Conservation (phyloP, 2,329 filamentous ascomycete species). For the Immersiporthe knoxdaviesiana region DNA sequence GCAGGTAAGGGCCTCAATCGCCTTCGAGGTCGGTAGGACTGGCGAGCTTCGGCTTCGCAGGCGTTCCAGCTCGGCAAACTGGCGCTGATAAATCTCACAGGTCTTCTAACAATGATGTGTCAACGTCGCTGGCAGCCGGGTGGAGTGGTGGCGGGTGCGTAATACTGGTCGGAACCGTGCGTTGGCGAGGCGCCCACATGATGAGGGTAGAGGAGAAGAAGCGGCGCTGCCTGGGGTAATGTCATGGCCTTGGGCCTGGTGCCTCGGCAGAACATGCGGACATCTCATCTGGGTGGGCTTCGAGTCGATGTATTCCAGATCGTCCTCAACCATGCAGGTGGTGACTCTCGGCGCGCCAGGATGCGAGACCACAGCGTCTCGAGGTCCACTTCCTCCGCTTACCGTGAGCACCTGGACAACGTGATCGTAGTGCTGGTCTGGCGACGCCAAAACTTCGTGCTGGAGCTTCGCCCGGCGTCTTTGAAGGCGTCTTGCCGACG, state of each 20-base stretch:
- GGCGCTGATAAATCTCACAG: slow-evolving; percentile 17
- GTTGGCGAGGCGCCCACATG: slow-evolving; percentile 23
- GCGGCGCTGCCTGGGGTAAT: slow-evolving; percentile 29
- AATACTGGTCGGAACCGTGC: slow-evolving; percentile 23
- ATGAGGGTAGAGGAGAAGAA: slow-evolving; percentile 33
- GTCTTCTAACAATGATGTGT: slow-evolving; percentile 28
- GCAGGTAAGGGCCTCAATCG: slow-evolving; percentile 21
- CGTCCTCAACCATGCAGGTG: slow-evolving; percentile 24
- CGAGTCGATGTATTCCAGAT: slow-evolving; percentile 31
- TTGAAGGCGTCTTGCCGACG: slow-evolving; percentile 47
- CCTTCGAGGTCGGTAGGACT: slow-evolving; percentile 9
- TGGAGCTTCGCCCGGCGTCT: slow-evolving; percentile 60
- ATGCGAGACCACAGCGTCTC: slow-evolving; percentile 56
- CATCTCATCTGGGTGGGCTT: slow-evolving; percentile 26
- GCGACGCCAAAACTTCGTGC: slow-evolving; percentile 75
- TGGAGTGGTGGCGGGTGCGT: slow-evolving; percentile 23
- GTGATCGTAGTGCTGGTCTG: slow-evolving; percentile 54
- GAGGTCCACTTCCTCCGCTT: slow-evolving; percentile 56
- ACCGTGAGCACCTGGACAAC: slow-evolving; percentile 62
- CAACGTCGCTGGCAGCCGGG: slow-evolving; percentile 23
- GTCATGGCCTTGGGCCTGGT: slow-evolving; percentile 22
- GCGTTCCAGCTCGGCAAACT: slow-evolving; percentile 21
- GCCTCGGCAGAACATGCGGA: slow-evolving; percentile 26
- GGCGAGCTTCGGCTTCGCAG: slow-evolving; percentile 20
- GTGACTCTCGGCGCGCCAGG: slow-evolving; percentile 34